Evolutionary conservation across 345 rosid genomes (phyloP).

Genomic region (Ceriops tagal): DNA sequence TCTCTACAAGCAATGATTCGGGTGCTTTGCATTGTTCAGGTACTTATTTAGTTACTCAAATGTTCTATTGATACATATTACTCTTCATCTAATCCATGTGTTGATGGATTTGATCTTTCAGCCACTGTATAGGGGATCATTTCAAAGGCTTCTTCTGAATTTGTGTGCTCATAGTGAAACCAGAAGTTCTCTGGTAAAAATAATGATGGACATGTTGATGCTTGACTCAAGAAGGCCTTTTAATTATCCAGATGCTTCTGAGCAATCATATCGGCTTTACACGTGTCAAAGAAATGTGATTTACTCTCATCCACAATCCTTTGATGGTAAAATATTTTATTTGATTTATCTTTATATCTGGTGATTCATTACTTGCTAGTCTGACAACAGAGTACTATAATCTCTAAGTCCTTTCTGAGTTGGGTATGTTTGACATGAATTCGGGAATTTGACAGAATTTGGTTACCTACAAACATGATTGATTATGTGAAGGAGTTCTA

Average conservation of each 20-base stretch:
- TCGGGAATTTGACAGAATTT: neutral
- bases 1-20: slow-evolving; percentile 85
- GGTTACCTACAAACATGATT: too few relatives aligned
- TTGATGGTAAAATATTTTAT: slow-evolving; percentile 55
- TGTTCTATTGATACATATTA: neutral
- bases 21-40: slow-evolving; percentile 91
- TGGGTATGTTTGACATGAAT: neutral
- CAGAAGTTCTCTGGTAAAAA: slow-evolving; percentile 63
- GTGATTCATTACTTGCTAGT: neutral
- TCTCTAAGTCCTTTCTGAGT: too few relatives aligned
- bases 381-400: too few relatives aligned
- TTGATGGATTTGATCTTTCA: slow-evolving; percentile 30
- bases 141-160: slow-evolving; percentile 88
- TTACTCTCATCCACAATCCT: slow-evolving; percentile 85
- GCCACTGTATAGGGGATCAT: slow-evolving; percentile 89
- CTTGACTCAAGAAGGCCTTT: slow-evolving; percentile 60
- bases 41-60: slow-evolving; percentile 25
- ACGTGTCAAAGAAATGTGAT: slow-evolving; percentile 85
- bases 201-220: slow-evolving; percentile 86
- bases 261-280: slow-evolving; percentile 75
- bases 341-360: neutral
- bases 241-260: slow-evolving; percentile 41
- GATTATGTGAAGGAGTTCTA: too few relatives aligned
- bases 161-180: slow-evolving; percentile 88
- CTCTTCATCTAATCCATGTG: slow-evolving; percentile 11